Conservation (phyloP, 352 stramenopile species). For the Globisporangium canariense region DNA sequence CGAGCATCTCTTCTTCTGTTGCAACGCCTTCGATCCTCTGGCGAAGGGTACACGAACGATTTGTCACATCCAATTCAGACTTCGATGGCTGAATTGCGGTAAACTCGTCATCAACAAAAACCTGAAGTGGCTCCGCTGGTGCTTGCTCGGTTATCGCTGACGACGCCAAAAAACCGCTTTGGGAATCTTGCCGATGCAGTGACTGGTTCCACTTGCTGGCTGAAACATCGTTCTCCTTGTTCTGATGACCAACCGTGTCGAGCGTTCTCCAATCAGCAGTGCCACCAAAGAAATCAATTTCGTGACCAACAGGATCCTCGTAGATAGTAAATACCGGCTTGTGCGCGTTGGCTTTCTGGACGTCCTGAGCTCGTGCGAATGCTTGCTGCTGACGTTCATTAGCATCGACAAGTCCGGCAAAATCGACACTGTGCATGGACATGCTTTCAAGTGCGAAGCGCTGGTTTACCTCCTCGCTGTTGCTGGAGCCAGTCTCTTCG, state of each 20-base stretch:
- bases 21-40: constrained; percentile 65
- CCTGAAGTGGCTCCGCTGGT: constrained; percentile 35
- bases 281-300: constrained; percentile 57
- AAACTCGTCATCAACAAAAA: constrained; percentile 82
- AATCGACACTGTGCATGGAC: constrained; percentile 40
- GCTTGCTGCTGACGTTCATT: constrained; percentile 67
- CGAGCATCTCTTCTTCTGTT: constrained; percentile 76
- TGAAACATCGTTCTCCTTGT: constrained; percentile 75
- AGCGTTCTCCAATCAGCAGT: constrained; percentile 70
- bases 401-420: constrained; percentile 51
- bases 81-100: constrained; percentile 13
- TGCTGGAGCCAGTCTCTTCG: constrained; percentile 26
- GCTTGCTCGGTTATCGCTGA: neutral
- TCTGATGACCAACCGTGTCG: constrained; percentile 57
- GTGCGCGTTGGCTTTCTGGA: constrained; percentile 59
- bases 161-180: neutral
- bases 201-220: constrained; percentile 49
- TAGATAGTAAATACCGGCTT: constrained; percentile 86
- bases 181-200: neutral
- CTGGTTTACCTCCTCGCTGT: constrained; percentile 40
- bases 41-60: constrained; percentile 61
- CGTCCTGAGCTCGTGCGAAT: constrained; percentile 45
- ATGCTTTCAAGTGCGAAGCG: constrained; percentile 63
- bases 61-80: constrained; percentile 30
- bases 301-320: constrained; percentile 52